These are phyloP conservation scores for Rhynchospora tenuis DNA, from an alignment of 176 grass and related monocot species.

Conservation along the genomic window DNA sequence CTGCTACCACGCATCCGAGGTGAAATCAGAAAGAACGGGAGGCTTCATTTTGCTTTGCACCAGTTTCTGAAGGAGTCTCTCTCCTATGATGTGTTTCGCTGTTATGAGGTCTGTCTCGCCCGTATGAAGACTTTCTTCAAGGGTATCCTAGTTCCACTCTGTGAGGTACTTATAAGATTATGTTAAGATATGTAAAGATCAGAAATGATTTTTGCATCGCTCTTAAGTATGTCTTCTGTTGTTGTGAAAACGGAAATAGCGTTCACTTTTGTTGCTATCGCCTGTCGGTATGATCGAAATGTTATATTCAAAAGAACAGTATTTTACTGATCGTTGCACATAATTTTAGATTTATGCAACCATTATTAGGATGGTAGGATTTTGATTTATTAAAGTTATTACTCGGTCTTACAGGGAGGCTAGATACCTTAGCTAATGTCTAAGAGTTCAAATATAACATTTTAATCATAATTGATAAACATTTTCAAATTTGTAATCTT, in stretches of 20 bases:
- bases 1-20: slow-evolving; percentile 70
- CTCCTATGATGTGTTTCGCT: not conserved
- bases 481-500: not conserved
- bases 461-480: not conserved
- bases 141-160: slow-evolving; percentile 85
- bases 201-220: not conserved
- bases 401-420: not conserved
- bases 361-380: not conserved
- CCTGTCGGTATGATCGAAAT: not conserved
- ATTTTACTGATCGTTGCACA: not conserved
- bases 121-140: slow-evolving; percentile 75
- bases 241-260: not conserved
- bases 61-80: slow-evolving; percentile 68
- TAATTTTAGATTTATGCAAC: not conserved
- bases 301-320: not conserved
- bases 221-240: not conserved
- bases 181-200: not conserved
- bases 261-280: not conserved
- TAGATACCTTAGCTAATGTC: not conserved
- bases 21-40: slow-evolving; percentile 76
- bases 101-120: too few relatives aligned
- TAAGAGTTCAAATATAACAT: not conserved
- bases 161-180: slow-evolving; percentile 48
- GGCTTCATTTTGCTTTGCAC: slow-evolving; percentile 83
- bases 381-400: not conserved